Evolutionary conservation across 805 yeast species (phyloP).

Genomic region (Nakazawaea ambrosiae): DNA sequence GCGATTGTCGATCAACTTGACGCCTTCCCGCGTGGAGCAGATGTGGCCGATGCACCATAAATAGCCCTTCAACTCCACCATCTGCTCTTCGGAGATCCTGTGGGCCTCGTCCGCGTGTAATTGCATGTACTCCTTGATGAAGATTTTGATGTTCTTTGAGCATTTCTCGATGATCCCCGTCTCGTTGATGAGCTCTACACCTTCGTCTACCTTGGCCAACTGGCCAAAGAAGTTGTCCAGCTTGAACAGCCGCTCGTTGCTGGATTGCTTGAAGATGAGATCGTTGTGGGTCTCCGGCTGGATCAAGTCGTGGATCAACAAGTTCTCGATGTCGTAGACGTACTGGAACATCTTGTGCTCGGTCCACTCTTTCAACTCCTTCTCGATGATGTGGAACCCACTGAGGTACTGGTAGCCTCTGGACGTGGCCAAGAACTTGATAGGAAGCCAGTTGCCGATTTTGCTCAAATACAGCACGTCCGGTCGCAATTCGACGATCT

Average conservation of each 20-base stretch:
- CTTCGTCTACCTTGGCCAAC: slow-evolving; percentile 75
- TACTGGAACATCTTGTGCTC: slow-evolving; percentile 37
- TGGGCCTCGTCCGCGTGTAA: slow-evolving; percentile 15
- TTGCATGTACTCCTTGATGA: slow-evolving; percentile 14
- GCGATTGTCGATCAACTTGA: slow-evolving; percentile 41
- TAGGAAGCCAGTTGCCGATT: slow-evolving; percentile 39
- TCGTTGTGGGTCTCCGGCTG: slow-evolving; percentile 10
- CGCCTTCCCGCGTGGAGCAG: slow-evolving; percentile 67
- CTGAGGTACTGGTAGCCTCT: slow-evolving; percentile 63
- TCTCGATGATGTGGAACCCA: slow-evolving; percentile 51
- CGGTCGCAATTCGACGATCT: slow-evolving; percentile 49
- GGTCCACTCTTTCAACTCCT: slow-evolving; percentile 66
- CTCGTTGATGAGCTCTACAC: slow-evolving; percentile 52
- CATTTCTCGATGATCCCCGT: slow-evolving; percentile 32
- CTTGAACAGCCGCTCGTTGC: slow-evolving; percentile 9
- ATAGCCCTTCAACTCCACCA: slow-evolving; percentile 56
- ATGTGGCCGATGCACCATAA: slow-evolving; percentile 86
- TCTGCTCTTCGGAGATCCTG: slow-evolving; percentile 26
- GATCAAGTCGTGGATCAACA: slow-evolving; percentile 20
- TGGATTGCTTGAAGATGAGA: slow-evolving; percentile 2
- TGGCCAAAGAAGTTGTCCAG: slow-evolving; percentile 77
- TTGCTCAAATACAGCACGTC: slow-evolving; percentile 31
- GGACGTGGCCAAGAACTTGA: slow-evolving; percentile 57
- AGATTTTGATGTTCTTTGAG: slow-evolving; percentile 5
- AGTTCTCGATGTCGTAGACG: slow-evolving; percentile 39